Evolutionary conservation across 345 rosid species (phyloP).

Genomic region (Combretum micranthum): DNA sequence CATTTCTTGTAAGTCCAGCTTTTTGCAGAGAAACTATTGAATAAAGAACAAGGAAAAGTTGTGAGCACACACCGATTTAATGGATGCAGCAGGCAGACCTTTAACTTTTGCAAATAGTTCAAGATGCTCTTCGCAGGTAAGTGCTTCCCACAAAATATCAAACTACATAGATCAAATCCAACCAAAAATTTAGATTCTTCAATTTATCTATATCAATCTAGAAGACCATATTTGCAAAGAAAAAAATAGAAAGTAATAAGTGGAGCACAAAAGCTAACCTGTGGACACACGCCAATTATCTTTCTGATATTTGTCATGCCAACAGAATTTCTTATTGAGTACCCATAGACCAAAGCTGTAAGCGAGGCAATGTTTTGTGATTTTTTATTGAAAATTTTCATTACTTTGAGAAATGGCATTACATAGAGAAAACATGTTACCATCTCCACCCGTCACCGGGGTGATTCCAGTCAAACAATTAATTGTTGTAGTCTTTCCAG

Average conservation of each 20-base stretch:
- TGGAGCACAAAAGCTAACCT: conserved; percentile 33
- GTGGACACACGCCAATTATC: conserved; percentile 91
- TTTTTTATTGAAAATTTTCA: background rate
- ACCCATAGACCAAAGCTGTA: conserved; percentile 69
- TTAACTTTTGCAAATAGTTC: conserved; percentile 74
- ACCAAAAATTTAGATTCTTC: background rate
- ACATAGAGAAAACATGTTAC: conserved; percentile 23
- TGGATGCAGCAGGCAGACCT: conserved; percentile 60
- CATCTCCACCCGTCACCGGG: conserved; percentile 79
- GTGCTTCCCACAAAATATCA: conserved; percentile 86
- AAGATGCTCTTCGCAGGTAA: conserved; percentile 83
- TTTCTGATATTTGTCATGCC: conserved; percentile 80
- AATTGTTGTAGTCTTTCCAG: conserved; percentile 89
- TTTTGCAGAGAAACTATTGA: background rate
- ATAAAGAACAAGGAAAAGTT: background rate
- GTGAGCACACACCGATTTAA: conserved; percentile 42
- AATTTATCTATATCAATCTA: background rate
- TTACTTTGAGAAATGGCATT: background rate
- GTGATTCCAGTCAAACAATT: conserved; percentile 81
- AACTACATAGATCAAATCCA: conserved; percentile 36
- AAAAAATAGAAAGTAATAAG: conserved; percentile 1
- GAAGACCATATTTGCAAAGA: background rate
- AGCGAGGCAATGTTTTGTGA: conserved; percentile 2
- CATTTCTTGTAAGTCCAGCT: background rate
- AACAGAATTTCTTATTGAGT: conserved; percentile 67